A percentile compares a stretch with the other conserved stretches of the same genome.
phyloP scores from a whole-genome alignment of 1,284 basidiomycete species.

The Takashimella koratensis region DNA sequence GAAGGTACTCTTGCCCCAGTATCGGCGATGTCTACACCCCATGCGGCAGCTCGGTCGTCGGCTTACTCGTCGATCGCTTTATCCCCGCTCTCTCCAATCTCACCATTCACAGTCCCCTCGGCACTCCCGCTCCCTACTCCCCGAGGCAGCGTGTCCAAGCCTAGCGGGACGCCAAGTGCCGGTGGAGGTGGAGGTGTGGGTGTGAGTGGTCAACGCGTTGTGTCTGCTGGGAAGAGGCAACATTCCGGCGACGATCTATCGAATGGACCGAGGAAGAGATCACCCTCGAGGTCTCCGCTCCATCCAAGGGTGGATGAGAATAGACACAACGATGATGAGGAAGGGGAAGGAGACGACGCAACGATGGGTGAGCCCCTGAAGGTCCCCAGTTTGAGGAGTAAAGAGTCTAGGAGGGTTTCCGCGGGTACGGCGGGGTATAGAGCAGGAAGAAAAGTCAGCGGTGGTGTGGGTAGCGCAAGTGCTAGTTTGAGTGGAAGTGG shows the following conservation, averaged over 20 bases:
- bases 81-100: not conserved
- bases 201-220: not conserved
- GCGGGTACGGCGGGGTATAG: too few species aligned
- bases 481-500: not conserved
- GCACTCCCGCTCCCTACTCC: not conserved
- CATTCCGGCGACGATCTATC: not conserved
- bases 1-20: too few species aligned
- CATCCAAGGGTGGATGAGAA: not conserved
- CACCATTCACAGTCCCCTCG: not conserved
- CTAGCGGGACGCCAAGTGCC: too few species aligned
- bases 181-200: not conserved
- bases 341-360: too few species aligned
- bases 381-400: too few species aligned
- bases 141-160: not conserved
- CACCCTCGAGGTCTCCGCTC: not conserved
- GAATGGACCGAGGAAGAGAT: not conserved
- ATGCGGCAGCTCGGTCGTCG: not conserved
- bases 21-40: not conserved
- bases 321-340: not conserved
- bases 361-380: too few species aligned
- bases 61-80: not conserved
- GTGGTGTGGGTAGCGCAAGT: too few species aligned
- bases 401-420: too few species aligned
- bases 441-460: too few species aligned
- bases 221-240: not conserved